These are phyloP conservation scores for Chytriomyces sp. DNA, from an alignment of 192 early-diverging fungal species.

Conservation along the genomic window DNA sequence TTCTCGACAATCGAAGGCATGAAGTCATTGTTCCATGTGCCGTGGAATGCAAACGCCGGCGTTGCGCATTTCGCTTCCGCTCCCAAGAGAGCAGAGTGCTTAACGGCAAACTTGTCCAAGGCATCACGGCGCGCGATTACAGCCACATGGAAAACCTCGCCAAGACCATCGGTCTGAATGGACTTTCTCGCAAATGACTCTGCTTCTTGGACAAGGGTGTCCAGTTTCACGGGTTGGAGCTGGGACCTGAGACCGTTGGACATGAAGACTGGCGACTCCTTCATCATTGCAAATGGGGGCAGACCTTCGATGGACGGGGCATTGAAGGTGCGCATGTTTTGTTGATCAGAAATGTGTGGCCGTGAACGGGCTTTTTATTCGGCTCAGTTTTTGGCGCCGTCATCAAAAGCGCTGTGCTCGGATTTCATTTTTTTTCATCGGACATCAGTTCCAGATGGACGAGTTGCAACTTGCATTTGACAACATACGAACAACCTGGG, in stretches of 20 bases:
- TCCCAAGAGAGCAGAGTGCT: neutral
- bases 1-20: constrained; percentile 4
- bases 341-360: too few relatives aligned
- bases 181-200: neutral
- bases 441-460: too few relatives aligned
- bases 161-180: neutral
- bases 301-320: too few relatives aligned
- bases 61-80: too few relatives aligned
- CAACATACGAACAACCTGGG: too few relatives aligned
- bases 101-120: neutral
- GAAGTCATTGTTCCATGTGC: neutral
- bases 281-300: too few relatives aligned
- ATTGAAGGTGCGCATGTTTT: too few relatives aligned
- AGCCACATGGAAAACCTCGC: neutral
- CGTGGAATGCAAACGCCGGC: constrained; percentile 8
- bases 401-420: too few relatives aligned
- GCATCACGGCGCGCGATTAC: neutral
- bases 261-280: neutral
- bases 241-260: neutral
- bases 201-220: neutral
- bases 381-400: too few relatives aligned
- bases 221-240: neutral
- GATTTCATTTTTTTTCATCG: too few relatives aligned
- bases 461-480: too few relatives aligned
- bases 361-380: too few relatives aligned